Base-by-base conservation (phyloP, 2,329 filamentous ascomycete genomes). In the Neofusicoccum umdonicola region DNA sequence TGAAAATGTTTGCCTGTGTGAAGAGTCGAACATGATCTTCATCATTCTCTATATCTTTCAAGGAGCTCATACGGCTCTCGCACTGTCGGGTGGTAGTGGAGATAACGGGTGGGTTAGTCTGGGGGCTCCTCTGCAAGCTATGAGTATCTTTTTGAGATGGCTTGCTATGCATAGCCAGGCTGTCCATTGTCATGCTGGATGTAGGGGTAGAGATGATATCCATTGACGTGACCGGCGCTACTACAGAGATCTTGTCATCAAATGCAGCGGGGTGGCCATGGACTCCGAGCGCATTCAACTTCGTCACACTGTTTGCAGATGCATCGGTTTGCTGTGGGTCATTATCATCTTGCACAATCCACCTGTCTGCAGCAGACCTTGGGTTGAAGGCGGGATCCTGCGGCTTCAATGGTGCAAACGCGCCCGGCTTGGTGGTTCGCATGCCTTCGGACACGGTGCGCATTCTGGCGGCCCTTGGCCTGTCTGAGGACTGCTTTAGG, bases 141-240 rank as follows among this genome's bases (percentile, higher is more conserved):
- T 37, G n/a, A 52, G 15, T 7, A 15, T 37, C 17, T 9, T 47
- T 4, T 15, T 47, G 31, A 8, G 15, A 39, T 37, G n/a, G 12
- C 5, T 19, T n/a, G 9, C 35, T 13, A 7, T 39, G n/a, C 51
- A 39, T 31, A 7, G 27, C 11, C 27, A 19, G 7, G 1, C 19
- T 57, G 17, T 44, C 19, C 8, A 17, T 13, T 27, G 54, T 57
- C 17, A n/a, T 44, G 39, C 27, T 60, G 2, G 56, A 47, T 27
- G 6, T 19, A 12, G 56, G 31, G 9, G 41, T 17, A 17, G 41
- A 39, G 42, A 60, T 22, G 11, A 56, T 56, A 27, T 63, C 61
- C 61, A 63, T 63, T 39, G 61, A 63, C n/a, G 61, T 63, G 41
- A 63, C 22, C 27, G 48, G 50, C 15, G 61, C n/a, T 17, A 47